Conservation (phyloP, 2,329 filamentous ascomycete species). For the Claviceps maximensis region DNA sequence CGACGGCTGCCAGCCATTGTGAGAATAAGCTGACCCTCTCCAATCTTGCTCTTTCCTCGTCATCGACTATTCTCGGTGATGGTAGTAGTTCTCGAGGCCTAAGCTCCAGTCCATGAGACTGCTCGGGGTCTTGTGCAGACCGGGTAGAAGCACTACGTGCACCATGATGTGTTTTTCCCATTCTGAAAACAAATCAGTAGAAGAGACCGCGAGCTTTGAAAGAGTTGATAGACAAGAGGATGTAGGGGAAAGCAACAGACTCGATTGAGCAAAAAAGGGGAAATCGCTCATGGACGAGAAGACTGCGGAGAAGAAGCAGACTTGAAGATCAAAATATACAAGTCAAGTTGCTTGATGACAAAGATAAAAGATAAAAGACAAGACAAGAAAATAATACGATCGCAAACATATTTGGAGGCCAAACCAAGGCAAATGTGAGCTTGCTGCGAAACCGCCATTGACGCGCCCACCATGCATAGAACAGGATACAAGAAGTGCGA, state of each 20-base stretch:
- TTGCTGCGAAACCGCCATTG: neutral
- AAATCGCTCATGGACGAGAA: no score
- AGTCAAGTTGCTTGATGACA: neutral
- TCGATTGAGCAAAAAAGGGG: no score
- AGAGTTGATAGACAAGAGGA: no score
- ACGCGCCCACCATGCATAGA: neutral
- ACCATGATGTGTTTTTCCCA: neutral
- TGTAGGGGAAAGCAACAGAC: no score
- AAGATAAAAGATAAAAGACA: neutral
- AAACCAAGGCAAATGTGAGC: neutral
- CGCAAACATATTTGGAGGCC: neutral
- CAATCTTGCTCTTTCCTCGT: neutral
- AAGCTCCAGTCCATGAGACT: neutral
- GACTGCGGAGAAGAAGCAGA: no score
- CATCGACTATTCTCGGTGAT: neutral
- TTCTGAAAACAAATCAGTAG: neutral
- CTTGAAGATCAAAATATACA: neutral
- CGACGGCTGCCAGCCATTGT: slow-evolving; percentile 7
- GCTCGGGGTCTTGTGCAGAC: no score
- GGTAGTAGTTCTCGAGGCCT: neutral
- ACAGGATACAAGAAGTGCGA: neutral
- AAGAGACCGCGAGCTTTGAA: no score
- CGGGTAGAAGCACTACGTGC: neutral
- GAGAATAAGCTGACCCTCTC: slow-evolving; percentile 2
- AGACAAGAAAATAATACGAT: neutral